These are phyloP conservation scores for Leptomonas pyrrhocoris DNA, from an alignment of 208 protist species.

Conservation along the genomic window DNA sequence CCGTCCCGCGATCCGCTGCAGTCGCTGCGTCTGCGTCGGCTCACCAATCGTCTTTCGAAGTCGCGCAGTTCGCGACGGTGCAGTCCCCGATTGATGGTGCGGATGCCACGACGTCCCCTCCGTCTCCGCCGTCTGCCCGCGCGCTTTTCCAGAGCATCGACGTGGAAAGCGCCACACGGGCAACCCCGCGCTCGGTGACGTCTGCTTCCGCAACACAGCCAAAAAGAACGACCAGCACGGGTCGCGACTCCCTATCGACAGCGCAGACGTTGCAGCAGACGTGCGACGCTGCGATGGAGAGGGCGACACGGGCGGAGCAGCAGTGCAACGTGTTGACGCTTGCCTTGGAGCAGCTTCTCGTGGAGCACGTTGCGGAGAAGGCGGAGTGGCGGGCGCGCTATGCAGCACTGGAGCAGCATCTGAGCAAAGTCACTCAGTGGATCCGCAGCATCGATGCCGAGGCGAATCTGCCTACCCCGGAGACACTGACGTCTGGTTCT, in stretches of 20 bases:
- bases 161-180: conserved; percentile 9
- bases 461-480: background rate
- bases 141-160: conserved; percentile 30
- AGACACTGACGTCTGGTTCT: background rate
- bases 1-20: background rate
- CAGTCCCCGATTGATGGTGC: conserved; percentile 5
- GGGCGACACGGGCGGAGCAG: conserved; percentile 27
- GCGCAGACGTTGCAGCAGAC: conserved; percentile 10
- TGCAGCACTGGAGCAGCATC: conserved; percentile 26
- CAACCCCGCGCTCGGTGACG: background rate
- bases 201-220: background rate
- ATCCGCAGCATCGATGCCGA: conserved; percentile 30
- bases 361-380: conserved; percentile 25
- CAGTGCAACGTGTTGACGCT: conserved; percentile 30
- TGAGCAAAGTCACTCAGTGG: conserved; percentile 25
- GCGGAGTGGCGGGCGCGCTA: conserved; percentile 21
- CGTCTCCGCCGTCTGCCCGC: conserved; percentile 30
- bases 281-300: conserved; percentile 26
- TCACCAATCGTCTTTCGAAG: background rate
- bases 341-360: conserved; percentile 29
- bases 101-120: conserved; percentile 11
- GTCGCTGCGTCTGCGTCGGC: background rate
- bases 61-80: conserved; percentile 2
- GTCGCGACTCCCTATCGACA: background rate
- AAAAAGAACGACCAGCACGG: background rate